phyloP scores from a whole-genome alignment of 2,329 filamentous ascomycete species.

The Rhytidhysteron rufulum region DNA sequence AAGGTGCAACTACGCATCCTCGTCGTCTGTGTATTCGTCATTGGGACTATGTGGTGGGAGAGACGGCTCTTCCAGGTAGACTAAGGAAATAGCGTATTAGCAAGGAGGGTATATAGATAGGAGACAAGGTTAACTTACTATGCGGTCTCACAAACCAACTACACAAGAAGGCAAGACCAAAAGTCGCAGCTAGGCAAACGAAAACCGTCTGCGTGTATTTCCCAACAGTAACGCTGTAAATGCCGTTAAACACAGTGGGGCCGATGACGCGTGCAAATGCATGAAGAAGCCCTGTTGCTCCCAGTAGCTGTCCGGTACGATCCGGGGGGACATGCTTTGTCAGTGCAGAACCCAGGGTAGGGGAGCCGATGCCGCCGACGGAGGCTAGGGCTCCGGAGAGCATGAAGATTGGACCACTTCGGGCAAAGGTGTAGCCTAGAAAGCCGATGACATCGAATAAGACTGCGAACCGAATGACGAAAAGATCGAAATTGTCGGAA shows the following conservation, averaged over 20 bases:
- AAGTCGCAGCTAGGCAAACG: constrained; percentile 65
- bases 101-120: background rate
- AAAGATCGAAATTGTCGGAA: constrained; percentile 73
- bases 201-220: constrained; percentile 80
- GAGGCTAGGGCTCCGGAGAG: constrained; percentile 68
- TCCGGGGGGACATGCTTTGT: constrained; percentile 89
- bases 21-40: too few species aligned
- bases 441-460: constrained; percentile 73
- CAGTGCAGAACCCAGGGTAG: constrained; percentile 76
- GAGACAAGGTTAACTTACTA: constrained; percentile 52
- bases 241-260: constrained; percentile 77
- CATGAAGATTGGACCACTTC: constrained; percentile 62
- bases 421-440: constrained; percentile 67
- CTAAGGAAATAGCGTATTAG: background rate
- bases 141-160: constrained; percentile 70
- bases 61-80: constrained; percentile 3
- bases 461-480: constrained; percentile 70
- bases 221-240: constrained; percentile 79
- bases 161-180: constrained; percentile 61
- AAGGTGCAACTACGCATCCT: too few species aligned
- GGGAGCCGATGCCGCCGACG: constrained; percentile 78
- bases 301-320: constrained; percentile 79
- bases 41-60: too few species aligned
- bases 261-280: constrained; percentile 74
- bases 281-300: constrained; percentile 81